These are phyloP conservation scores for Cryptococcus sp. DNA, from an alignment of 1,284 basidiomycete genomes.

Conservation along the genomic window DNA sequence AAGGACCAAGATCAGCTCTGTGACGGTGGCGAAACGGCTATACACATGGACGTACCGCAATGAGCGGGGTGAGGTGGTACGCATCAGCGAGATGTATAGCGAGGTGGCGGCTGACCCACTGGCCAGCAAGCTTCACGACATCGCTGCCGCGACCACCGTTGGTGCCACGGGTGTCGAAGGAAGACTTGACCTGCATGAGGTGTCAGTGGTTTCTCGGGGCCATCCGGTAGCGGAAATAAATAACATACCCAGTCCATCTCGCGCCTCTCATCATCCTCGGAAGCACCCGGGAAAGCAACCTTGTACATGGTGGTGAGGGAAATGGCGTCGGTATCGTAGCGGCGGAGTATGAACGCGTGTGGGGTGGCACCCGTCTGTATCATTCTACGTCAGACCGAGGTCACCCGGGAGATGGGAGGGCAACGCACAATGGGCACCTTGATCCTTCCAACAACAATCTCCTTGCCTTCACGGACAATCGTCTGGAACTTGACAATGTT, in stretches of 20 bases:
- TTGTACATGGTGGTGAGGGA: constrained; percentile 97
- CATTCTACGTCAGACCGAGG: no score
- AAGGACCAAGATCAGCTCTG: not conserved
- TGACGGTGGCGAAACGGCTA: not conserved
- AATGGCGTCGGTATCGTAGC: constrained; percentile 93
- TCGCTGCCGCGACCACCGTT: constrained; percentile 68
- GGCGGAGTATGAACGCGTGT: constrained; percentile 90
- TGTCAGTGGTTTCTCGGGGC: constrained; percentile 2
- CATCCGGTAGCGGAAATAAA: not conserved
- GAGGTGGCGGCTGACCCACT: constrained; percentile 68
- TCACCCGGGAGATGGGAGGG: not conserved
- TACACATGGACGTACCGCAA: constrained; percentile 32
- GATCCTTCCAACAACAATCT: constrained; percentile 85
- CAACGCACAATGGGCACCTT: constrained; percentile 82
- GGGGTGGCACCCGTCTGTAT: constrained; percentile 23
- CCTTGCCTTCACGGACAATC: constrained; percentile 71
- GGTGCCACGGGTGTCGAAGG: constrained; percentile 72
- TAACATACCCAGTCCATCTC: constrained; percentile 73
- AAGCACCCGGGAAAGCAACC: constrained; percentile 85
- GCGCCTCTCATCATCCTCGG: constrained; percentile 71
- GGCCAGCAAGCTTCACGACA: constrained; percentile 73
- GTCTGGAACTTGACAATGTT: constrained; percentile 73
- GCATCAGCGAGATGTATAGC: constrained; percentile 57
- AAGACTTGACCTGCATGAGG: constrained; percentile 58
- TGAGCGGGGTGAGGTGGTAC: constrained; percentile 57